These are phyloP conservation scores for Alternaria solani DNA, from an alignment of 2,329 filamentous ascomycete species.

Conservation along the genomic window DNA sequence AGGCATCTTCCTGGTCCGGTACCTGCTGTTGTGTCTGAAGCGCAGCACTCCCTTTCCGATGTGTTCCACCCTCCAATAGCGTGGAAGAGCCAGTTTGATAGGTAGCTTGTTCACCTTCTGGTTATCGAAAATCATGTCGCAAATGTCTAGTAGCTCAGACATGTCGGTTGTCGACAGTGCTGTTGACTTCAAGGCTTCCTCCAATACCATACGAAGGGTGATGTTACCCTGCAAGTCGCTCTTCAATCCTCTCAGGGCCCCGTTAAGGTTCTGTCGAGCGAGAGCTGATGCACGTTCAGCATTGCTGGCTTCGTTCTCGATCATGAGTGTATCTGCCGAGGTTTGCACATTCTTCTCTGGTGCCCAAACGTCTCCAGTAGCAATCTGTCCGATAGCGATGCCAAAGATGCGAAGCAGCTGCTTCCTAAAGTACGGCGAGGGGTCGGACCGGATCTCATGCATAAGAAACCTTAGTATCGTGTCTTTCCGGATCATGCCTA, in stretches of 20 bases:
- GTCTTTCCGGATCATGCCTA: slow-evolving; percentile 61
- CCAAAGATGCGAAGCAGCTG: slow-evolving; percentile 63
- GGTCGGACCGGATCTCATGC: slow-evolving; percentile 64
- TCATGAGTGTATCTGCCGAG: slow-evolving; percentile 58
- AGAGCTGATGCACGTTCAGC: slow-evolving; percentile 60
- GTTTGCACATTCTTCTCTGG: slow-evolving; percentile 40
- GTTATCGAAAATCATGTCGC: slow-evolving; percentile 62
- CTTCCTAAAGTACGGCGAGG: slow-evolving; percentile 65
- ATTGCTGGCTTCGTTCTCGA: slow-evolving; percentile 61
- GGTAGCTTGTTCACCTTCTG: slow-evolving; percentile 57
- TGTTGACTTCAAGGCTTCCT: slow-evolving; percentile 63
- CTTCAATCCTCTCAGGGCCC: slow-evolving; percentile 65
- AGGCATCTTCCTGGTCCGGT: slow-evolving; percentile 27
- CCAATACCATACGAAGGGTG: slow-evolving; percentile 62
- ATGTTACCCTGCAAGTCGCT: slow-evolving; percentile 59
- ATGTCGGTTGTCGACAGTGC: slow-evolving; percentile 62
- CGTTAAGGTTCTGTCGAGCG: slow-evolving; percentile 65
- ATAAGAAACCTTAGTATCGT: slow-evolving; percentile 65
- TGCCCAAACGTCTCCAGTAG: slow-evolving; percentile 60
- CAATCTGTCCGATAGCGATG: slow-evolving; percentile 64
- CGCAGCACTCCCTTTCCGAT: slow-evolving; percentile 57
- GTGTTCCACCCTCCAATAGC: slow-evolving; percentile 64
- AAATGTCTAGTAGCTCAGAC: slow-evolving; percentile 65
- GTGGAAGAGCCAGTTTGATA: slow-evolving; percentile 63
- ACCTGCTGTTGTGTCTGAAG: slow-evolving; percentile 39